Base-by-base conservation (phyloP, 2,329 filamentous ascomycete genomes). In the Tolypocladium sp. region DNA sequence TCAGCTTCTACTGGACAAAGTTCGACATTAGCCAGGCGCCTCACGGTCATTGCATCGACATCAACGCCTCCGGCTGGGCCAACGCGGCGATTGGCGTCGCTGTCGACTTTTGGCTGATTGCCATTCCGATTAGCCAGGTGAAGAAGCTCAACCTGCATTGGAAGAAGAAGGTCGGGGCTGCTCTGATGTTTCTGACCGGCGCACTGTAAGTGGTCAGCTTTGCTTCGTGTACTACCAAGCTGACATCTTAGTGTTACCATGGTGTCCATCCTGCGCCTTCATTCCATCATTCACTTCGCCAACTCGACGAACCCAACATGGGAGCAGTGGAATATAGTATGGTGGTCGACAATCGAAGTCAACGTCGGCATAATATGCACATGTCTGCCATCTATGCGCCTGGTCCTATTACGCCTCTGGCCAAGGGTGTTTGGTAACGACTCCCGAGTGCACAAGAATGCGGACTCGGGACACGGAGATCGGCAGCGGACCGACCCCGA, bases 181-280 rank as follows among this genome's bases (percentile, higher is more conserved):
- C 67, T 0, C 61, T 75, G 41, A 78, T 79, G 73, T 78, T 80
- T 46, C 67, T 70, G 6, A 70, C 78, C 1, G 77, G 78, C 38
- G 67, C 71, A 3, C 74, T 74, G 71, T 73, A 55, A 66, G 72
- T 63, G 2, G 2, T 9, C 17, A 13, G 2, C 49, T 13, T 8
- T 13, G 2, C 49, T 35, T n/a, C 17, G 25, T 33, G 2, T 5
- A 4, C 25, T 33, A 15, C 17, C 27, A 7, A 5, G n/a, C 1
- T 25, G 5, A 51, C 20, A 30, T 51, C 20, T 25, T 22, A 71
- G 69, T 41, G 66, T 70, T 15, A 72, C 70, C 2, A 56, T 72
- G 4, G 63, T 72, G 30, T 71, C 69, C 40, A 68, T 73, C 3
- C 56, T 71, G 2, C 66, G 70, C 12, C 59, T 72, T 0, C 66